phyloP scores from a whole-genome alignment of 345 rosid genomes.

The Eucalyptus sp. region DNA sequence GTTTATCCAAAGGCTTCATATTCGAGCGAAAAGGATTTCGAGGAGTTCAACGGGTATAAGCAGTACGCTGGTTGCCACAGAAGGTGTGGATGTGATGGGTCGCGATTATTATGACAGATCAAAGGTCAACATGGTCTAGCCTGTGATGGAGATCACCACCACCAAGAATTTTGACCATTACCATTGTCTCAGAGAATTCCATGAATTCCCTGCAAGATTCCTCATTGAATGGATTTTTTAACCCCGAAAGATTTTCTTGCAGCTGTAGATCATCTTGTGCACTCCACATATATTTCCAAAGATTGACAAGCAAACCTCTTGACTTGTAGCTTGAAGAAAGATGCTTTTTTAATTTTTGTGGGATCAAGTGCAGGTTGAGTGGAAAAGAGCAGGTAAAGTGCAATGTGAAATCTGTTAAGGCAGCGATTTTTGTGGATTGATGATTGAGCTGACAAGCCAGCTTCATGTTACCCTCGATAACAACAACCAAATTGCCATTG shows the following conservation, averaged over 20 bases:
- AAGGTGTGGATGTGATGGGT: not conserved
- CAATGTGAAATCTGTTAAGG: not conserved
- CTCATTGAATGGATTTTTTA: not conserved
- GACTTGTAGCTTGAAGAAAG: not conserved
- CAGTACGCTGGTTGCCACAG: not conserved
- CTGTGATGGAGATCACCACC: not conserved
- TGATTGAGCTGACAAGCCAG: not conserved
- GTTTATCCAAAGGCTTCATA: not conserved
- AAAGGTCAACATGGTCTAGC: not conserved
- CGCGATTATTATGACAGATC: not conserved
- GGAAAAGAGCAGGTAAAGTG: not conserved
- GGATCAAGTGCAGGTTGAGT: not conserved
- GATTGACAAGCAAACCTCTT: not conserved
- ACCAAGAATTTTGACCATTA: not conserved
- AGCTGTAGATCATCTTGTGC: not conserved
- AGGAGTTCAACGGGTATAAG: not conserved
- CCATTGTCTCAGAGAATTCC: not conserved
- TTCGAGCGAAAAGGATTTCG: not conserved
- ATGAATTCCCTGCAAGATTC: not conserved
- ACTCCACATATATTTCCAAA: not conserved
- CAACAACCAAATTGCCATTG: not conserved
- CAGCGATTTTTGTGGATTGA: not conserved
- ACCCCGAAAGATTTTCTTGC: not conserved
- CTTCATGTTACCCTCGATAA: not conserved
- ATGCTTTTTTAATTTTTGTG: not conserved